phyloP scores from a whole-genome alignment of 805 yeast species.

The Saturnispora mendoncae region DNA sequence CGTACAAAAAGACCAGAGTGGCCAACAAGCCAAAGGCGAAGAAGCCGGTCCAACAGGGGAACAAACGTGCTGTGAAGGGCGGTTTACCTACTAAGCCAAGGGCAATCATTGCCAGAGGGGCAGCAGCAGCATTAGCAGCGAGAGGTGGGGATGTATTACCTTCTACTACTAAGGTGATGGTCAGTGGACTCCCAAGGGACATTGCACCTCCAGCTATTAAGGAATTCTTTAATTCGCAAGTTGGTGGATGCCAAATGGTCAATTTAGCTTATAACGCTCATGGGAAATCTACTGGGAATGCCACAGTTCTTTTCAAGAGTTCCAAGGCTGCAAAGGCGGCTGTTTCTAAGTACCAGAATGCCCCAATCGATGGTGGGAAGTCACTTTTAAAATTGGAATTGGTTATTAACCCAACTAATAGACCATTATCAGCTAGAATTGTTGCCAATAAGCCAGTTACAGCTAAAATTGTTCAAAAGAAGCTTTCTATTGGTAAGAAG shows the following conservation, averaged over 20 bases:
- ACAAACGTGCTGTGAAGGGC: background rate
- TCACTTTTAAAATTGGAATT: constrained; percentile 69
- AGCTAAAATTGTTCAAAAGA: constrained; percentile 34
- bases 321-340: constrained; percentile 68
- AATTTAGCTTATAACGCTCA: constrained; percentile 71
- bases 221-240: constrained; percentile 83
- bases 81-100: background rate
- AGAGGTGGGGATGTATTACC: constrained; percentile 29
- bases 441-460: constrained; percentile 33
- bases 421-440: constrained; percentile 69
- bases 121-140: too few species aligned
- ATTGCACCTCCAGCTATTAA: constrained; percentile 55
- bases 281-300: constrained; percentile 89
- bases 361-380: constrained; percentile 86
- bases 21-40: constrained; percentile 7
- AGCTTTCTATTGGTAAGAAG: constrained; percentile 27
- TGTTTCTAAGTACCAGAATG: constrained; percentile 78
- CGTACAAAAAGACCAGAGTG: constrained; percentile 13
- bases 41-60: background rate
- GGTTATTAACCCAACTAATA: constrained; percentile 74
- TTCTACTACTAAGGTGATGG: constrained; percentile 72
- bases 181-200: constrained; percentile 59
- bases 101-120: background rate
- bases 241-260: constrained; percentile 75
- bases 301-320: constrained; percentile 70